A percentile compares a stretch with the other conserved stretches of the same genome.
These are phyloP conservation scores for Cydonia oblonga DNA, from an alignment of 331 rosid species.

Conservation along the genomic window DNA sequence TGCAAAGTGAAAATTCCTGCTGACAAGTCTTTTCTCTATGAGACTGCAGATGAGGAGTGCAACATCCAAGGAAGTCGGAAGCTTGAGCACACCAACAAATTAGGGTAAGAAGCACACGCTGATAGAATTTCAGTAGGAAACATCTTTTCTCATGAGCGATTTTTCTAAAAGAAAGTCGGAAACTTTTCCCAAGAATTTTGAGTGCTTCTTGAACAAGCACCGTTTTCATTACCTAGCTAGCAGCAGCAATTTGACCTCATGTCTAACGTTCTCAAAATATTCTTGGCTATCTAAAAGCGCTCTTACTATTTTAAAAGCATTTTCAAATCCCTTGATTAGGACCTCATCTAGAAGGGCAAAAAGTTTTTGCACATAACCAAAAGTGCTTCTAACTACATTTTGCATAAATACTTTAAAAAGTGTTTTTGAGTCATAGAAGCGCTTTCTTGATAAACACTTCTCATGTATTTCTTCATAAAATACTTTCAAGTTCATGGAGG, in stretches of 20 bases:
- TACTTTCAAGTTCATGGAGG: not conserved
- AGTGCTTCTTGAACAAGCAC: not conserved
- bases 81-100: constrained; percentile 51
- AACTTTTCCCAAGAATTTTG: not conserved
- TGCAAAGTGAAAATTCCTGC: constrained; percentile 30
- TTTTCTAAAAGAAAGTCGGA: not conserved
- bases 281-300: too few species aligned
- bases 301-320: not conserved
- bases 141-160: not conserved
- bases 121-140: not conserved
- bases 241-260: not conserved
- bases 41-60: constrained; percentile 45
- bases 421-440: too few species aligned
- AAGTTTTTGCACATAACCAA: not conserved
- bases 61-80: constrained; percentile 68
- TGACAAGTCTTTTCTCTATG: constrained; percentile 55
- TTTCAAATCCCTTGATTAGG: not conserved
- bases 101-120: constrained; percentile 23
- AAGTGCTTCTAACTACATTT: not conserved
- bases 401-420: too few species aligned
- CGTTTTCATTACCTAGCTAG: not conserved
- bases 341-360: not conserved
- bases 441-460: not conserved
- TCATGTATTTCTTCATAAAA: too few species aligned
- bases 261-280: not conserved